Evolutionary conservation across 1,139 yeast species (phyloP), one percentile per base, ranked within the genome.

Genomic region (Yamadazyma dushanensis): DNA sequence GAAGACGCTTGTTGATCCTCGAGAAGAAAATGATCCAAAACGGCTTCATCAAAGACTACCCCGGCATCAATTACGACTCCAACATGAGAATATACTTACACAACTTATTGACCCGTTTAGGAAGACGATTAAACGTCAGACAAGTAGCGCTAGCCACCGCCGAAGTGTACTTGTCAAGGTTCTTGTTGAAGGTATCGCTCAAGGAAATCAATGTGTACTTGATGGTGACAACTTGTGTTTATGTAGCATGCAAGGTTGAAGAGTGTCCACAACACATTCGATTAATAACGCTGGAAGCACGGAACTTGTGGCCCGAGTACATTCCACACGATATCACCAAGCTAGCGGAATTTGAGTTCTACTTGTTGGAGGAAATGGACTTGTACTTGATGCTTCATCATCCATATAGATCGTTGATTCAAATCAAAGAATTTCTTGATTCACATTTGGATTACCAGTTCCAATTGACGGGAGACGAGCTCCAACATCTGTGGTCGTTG

Each of bases 311-410:
- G 97, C 97, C 97, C 0, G 97, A 90, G 52, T 88, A 81, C 53
- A 83, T 92, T 22, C 95, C 97, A 0, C 89, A 86, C 38, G 98
- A 92, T 56, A 78, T 90, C 16, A 83, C 96, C 26, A 87, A 86
- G 52, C 70, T 92, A n/a, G 97, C 97, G 0, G 98, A 92, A 55
- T 87, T 94, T 62, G 98, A 92, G 61, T 92, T 92, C 57, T 92
- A 92, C 54, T 59, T 92, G 34, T 83, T 92, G 25, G 97, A 89
- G 54, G 97, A 90, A 57, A 71, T 92, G 64, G 88, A 87, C 40
- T 78, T 89, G 46, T 87, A 76, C 51, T 61, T 92, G 44, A 73
- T 90, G 17, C 77, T 90, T 2, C 92, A 89, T 55, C 97, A 92
- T 56, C 97, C 98, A 0, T 92, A 92, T 60, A 73, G 78, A 40